These are phyloP conservation scores for Bimuria novae-zelandiae DNA, from an alignment of 2,329 filamentous ascomycete species.

Conservation along the genomic window DNA sequence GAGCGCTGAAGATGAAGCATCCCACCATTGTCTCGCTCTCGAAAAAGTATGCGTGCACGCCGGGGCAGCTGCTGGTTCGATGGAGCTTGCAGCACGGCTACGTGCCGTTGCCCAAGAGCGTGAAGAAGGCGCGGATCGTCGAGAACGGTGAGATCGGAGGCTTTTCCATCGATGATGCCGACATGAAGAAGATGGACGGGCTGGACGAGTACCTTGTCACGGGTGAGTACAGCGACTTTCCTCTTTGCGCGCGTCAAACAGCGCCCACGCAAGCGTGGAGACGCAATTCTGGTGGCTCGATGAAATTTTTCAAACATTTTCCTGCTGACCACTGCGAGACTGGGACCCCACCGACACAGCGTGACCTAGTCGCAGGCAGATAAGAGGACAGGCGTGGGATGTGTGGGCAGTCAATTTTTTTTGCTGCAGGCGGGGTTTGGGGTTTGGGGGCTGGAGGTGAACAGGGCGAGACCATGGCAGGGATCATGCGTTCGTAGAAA, in stretches of 20 bases:
- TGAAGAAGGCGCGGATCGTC: conserved; percentile 63
- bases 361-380: conserved; percentile 23
- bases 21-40: conserved; percentile 65
- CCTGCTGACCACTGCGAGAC: conserved; percentile 37
- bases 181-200: conserved; percentile 65
- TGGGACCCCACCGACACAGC: conserved; percentile 54
- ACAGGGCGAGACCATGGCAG: neutral
- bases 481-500: neutral
- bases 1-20: conserved; percentile 71
- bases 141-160: conserved; percentile 67
- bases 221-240: conserved; percentile 23
- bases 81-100: conserved; percentile 79
- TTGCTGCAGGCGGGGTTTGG: neutral
- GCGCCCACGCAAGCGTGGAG: neutral
- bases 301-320: neutral
- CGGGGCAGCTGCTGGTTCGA: conserved; percentile 74
- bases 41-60: conserved; percentile 70
- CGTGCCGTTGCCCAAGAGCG: conserved; percentile 75
- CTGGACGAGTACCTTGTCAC: conserved; percentile 76
- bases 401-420: conserved; percentile 6
- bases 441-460: neutral
- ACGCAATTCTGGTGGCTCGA: conserved; percentile 18
- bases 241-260: neutral
- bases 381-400: conserved; percentile 24
- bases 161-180: conserved; percentile 65